These are phyloP conservation scores for Helichrysum umbraculigerum DNA, from an alignment of 129 eudicot species.

Conservation along the genomic window DNA sequence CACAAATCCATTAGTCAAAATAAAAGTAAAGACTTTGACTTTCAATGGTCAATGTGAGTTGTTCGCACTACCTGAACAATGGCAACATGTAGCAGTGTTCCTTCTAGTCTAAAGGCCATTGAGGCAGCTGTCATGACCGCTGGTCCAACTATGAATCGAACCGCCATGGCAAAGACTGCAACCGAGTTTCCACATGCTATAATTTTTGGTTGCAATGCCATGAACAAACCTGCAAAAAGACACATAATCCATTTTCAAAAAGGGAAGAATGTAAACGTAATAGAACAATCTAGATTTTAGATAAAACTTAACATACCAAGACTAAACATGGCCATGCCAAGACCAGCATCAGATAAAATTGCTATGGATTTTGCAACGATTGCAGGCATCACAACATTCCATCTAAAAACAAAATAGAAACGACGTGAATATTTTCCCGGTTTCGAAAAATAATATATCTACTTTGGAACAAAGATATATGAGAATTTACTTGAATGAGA, in stretches of 20 bases:
- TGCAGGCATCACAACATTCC: slow-evolving; percentile 78
- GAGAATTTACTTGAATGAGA: slow-evolving; percentile 59
- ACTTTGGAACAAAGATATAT: not conserved
- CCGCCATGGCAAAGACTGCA: slow-evolving; percentile 73
- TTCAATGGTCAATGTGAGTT: not conserved
- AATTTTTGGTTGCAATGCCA: slow-evolving; percentile 91
- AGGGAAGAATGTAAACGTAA: too few species aligned
- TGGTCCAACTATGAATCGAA: slow-evolving; percentile 75
- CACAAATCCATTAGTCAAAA: slow-evolving; percentile 12
- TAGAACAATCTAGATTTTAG: not conserved
- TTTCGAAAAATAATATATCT: not conserved
- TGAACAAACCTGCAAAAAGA: slow-evolving; percentile 63
- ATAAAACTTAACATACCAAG: slow-evolving; percentile 52
- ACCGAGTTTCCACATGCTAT: slow-evolving; percentile 87
- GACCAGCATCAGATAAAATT: slow-evolving; percentile 84
- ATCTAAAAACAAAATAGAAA: slow-evolving; percentile 43
- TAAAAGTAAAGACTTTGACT: slow-evolving; percentile 19
- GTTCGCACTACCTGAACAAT: slow-evolving; percentile 70
- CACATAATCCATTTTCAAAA: not conserved
- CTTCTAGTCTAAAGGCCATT: slow-evolving; percentile 64
- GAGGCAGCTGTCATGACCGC: slow-evolving; percentile 95
- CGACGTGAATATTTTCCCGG: not conserved
- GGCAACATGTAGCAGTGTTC: slow-evolving; percentile 74
- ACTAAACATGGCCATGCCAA: slow-evolving; percentile 99
- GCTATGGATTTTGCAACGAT: slow-evolving; percentile 68